Evolutionary conservation across 2,329 filamentous ascomycete genomes (phyloP), one percentile per base, ranked within the genome.

Genomic region (Fusarium cicatricum): DNA sequence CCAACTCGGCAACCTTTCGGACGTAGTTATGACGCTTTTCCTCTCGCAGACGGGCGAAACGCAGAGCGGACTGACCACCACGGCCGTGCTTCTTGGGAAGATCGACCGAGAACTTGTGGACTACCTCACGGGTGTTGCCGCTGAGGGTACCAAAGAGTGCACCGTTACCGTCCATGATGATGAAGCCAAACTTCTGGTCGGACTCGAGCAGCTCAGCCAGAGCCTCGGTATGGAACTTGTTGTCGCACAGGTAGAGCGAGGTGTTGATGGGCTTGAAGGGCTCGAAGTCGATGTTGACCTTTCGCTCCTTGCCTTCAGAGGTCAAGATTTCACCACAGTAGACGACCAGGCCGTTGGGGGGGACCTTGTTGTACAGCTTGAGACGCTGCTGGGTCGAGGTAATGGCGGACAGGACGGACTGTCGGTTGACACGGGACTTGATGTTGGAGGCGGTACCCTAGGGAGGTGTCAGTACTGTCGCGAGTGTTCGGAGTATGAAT

Each of bases 261-360:
- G 95, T 99, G 80, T 99, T 99, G 87, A 99, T 99, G 58, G 95
- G 95, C 85, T 99, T 99, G 85, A 99, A 99, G 28, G 95, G 95
- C 80, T 99, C 95, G 76, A 99, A 99, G 75, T 99, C 96, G 76
- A 99, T 99, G 80, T 99, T 99, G 82, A 99, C 96, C 84, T 97
- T 99, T 74, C 95, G 86, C 81, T 99, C 95, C 80, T 99, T 99
- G 78, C 95, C 95, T 82, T 99, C 95, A 26, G 89, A 89, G 52
- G 95, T 99, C 82, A 99, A 89, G 76, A 99, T 98, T 97, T 99
- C 95, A 88, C 95, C 95, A 78, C 95, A 99, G 85, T 99, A 99
- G 68, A 99, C 90, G 65, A 99, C 95, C 66, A 99, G 83, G 57
- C 95, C 95, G 79, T 99, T 99, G 43, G 95, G 92, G 28, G 96